Base-by-base conservation (phyloP, 306 rosid species). In the Prinsepia uniflora region DNA sequence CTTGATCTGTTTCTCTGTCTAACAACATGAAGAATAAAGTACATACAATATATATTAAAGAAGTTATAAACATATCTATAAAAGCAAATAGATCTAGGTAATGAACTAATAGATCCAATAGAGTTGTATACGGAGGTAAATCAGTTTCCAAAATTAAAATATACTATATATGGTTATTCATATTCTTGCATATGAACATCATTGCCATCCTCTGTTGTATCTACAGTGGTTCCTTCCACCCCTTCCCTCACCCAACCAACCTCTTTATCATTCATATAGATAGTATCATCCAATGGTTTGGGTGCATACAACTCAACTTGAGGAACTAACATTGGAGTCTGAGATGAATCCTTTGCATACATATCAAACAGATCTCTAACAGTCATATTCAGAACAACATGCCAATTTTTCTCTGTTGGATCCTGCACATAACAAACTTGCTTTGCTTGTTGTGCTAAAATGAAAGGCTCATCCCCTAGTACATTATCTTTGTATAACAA, bases 351-450 rank as follows among this genome's bases (percentile, higher is more conserved):
- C 11, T 53, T 53, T 53, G 58, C 7, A 53, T 19, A 8, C 58
- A 53, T 53, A 8, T 53, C 24, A 11, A 53, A 7, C 10, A n/a
- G 4, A 53, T 18, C 58, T 53, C 12, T 53, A n/a, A 53, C 19
- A 49, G 54, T 65, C 69, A 65, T 45, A n/a, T 65, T 11, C 19
- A 65, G 19, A 22, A 43, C 49, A 63, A 64, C 8, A 19, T 64
- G 40, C 53, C 53, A 64, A 64, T 8, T 6, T 10, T 18, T 10
- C 2, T 45, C 40, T 2, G 14, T 2, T 1, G 43, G 56, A 10
- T 65, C 70, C 2, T 65, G 43, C 5, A 46, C 19, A 18, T 43
- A 64, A n/a, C n/a, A 64, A 22, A 65, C 56, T 65, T 45, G 43
- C 30, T 30, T 13, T 65, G 54, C 70, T 4, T 46, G 41, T 44